These are phyloP conservation scores for Acacia confusa DNA, from an alignment of 306 rosid genomes.

Conservation along the genomic window DNA sequence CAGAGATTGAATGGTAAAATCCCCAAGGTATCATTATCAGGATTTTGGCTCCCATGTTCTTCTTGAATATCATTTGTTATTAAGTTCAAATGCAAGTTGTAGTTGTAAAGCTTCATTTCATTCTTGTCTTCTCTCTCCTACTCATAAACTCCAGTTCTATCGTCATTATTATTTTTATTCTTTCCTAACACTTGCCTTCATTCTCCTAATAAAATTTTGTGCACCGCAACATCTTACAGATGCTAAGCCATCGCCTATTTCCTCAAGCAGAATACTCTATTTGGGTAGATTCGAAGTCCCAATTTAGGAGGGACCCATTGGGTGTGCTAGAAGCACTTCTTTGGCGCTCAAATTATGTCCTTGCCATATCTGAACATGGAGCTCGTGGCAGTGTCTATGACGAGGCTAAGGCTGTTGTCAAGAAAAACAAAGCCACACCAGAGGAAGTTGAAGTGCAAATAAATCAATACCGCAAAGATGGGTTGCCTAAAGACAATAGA, in stretches of 20 bases:
- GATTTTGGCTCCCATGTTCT: neutral
- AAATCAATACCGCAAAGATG: slow-evolving; percentile 73
- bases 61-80: neutral
- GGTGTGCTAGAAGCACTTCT: slow-evolving; percentile 93
- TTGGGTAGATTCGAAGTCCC: slow-evolving; percentile 98
- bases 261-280: slow-evolving; percentile 89
- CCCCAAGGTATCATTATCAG: slow-evolving; percentile 66
- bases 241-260: slow-evolving; percentile 93
- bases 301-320: slow-evolving; percentile 91
- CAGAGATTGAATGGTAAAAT: slow-evolving; percentile 97
- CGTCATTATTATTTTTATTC: neutral
- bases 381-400: slow-evolving; percentile 95
- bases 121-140: neutral
- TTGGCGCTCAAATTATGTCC: slow-evolving; percentile 75
- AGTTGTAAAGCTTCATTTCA: slow-evolving; percentile 4
- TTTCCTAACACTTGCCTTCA: neutral
- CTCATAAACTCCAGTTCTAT: neutral
- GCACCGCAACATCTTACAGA: slow-evolving; percentile 51
- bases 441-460: slow-evolving; percentile 91
- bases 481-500: slow-evolving; percentile 81
- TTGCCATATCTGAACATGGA: slow-evolving; percentile 97
- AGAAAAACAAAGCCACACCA: slow-evolving; percentile 93
- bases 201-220: slow-evolving; percentile 18
- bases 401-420: slow-evolving; percentile 93
- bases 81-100: neutral